A percentile compares a stretch with the other conserved stretches of the same genome.
phyloP scores from a whole-genome alignment of 257 asterid genomes.

The Gentiana dahurica region DNA sequence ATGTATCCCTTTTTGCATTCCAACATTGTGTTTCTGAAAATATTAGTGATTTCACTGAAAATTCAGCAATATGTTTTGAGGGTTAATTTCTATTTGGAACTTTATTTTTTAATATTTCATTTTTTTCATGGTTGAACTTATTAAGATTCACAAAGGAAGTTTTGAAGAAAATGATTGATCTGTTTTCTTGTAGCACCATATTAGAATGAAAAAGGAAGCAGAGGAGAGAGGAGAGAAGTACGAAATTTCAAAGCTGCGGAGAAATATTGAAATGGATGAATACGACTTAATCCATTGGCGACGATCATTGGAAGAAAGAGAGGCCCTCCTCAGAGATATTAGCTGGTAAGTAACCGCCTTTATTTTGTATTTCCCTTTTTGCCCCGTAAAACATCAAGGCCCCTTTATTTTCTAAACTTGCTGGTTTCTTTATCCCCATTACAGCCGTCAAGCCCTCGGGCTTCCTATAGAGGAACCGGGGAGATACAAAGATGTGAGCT shows the following conservation, averaged over 20 bases:
- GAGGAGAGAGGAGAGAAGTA: conserved; percentile 61
- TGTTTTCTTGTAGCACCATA: conserved; percentile 42
- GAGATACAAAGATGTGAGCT: conserved; percentile 56
- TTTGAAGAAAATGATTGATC: conserved; percentile 9
- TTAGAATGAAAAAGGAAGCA: conserved; percentile 59
- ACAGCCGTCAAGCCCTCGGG: conserved; percentile 88
- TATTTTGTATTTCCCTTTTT: not conserved
- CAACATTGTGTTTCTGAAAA: no score
- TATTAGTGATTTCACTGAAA: no score
- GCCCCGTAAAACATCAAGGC: not conserved
- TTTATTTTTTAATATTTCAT: no score
- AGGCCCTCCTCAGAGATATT: conserved; percentile 82
- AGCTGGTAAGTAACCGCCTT: conserved; percentile 45
- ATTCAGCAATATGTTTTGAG: no score
- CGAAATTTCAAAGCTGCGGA: conserved; percentile 52
- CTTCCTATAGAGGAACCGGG: conserved; percentile 94
- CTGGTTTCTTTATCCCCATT: not conserved
- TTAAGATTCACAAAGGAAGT: not conserved
- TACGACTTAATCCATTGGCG: conserved; percentile 93
- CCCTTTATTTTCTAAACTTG: conserved; percentile 1
- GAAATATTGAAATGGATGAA: conserved; percentile 93
- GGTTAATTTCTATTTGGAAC: no score
- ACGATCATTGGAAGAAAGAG: conserved; percentile 92
- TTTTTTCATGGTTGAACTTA: not conserved
- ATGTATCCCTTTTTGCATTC: no score